phyloP scores from a whole-genome alignment of 306 rosid species.

The Casuarina equisetifolia region DNA sequence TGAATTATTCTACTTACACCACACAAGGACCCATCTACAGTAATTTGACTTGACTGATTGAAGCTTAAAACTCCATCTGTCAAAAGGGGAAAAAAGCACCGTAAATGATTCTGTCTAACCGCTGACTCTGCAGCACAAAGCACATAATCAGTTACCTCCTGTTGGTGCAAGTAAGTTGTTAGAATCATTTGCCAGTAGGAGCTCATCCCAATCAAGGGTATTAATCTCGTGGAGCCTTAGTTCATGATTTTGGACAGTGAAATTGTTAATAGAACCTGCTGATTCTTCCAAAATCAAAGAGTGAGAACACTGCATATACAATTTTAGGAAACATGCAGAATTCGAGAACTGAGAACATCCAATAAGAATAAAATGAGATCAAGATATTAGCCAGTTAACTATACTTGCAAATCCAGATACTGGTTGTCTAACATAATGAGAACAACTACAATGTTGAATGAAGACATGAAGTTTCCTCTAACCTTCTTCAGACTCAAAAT shows the following conservation, averaged over 20 bases:
- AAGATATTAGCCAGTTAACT: background rate
- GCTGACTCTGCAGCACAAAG: conserved; percentile 25
- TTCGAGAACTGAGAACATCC: conserved; percentile 6
- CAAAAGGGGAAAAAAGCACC: conserved; percentile 25
- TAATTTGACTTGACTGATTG: conserved; percentile 57
- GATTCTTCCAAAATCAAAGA: conserved; percentile 12
- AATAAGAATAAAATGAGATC: conserved; percentile 11
- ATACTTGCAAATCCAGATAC: background rate
- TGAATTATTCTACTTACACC: conserved; percentile 53
- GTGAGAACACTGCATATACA: conserved; percentile 14
- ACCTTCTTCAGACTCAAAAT: conserved; percentile 21
- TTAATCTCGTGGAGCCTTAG: conserved; percentile 89
- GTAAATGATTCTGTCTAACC: conserved; percentile 22
- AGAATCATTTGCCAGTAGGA: conserved; percentile 59
- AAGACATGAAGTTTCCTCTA: conserved; percentile 4
- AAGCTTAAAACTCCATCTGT: conserved; percentile 49
- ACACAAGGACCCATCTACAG: conserved; percentile 36
- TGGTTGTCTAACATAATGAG: background rate
- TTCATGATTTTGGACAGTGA: conserved; percentile 39
- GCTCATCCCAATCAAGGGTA: conserved; percentile 99
- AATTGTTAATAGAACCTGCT: conserved; percentile 33
- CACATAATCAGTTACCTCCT: conserved; percentile 62
- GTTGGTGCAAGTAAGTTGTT: conserved; percentile 30
- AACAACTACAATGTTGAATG: background rate
- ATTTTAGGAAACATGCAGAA: conserved; percentile 25